Conservation (phyloP, 768 basidiomycete genomes). For the Mycena chlorophos region DNA sequence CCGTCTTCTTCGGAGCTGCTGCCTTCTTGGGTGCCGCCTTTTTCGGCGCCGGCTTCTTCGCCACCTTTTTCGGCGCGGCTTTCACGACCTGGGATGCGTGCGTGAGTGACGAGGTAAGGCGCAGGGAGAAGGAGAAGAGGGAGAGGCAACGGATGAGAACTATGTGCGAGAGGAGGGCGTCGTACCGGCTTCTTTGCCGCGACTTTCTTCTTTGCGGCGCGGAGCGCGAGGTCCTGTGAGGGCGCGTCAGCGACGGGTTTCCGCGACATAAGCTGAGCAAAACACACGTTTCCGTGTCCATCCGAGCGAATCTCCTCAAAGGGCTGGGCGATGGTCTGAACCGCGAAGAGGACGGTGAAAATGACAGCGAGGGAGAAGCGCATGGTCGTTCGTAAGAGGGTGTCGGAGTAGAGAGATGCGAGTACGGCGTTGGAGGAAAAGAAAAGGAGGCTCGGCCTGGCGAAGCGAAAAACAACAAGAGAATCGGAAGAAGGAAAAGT, state of each 20-base stretch:
- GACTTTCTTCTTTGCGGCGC: background rate
- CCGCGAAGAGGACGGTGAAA: background rate
- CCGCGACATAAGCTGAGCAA: background rate
- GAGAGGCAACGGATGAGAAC: background rate
- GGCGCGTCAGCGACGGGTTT: background rate
- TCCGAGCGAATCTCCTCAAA: background rate
- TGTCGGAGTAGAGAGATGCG: background rate
- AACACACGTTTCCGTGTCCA: background rate
- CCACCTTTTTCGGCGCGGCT: no score
- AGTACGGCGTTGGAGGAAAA: background rate
- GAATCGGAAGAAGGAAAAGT: background rate
- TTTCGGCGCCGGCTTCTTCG: background rate
- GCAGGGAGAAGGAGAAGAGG: background rate
- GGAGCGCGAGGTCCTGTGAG: background rate
- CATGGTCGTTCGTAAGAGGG: background rate
- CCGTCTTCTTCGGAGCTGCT: background rate
- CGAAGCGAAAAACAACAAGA: background rate
- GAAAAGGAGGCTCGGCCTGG: background rate
- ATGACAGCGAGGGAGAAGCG: background rate
- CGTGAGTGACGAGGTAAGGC: background rate
- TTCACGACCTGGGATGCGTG: no score
- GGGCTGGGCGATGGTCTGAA: background rate
- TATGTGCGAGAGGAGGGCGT: no score
- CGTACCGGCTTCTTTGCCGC: background rate
- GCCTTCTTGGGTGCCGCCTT: background rate